Evolutionary conservation across 2,329 filamentous ascomycete species (phyloP), one percentile per base, ranked within the genome.

Genomic region (Aspergillus sp.): DNA sequence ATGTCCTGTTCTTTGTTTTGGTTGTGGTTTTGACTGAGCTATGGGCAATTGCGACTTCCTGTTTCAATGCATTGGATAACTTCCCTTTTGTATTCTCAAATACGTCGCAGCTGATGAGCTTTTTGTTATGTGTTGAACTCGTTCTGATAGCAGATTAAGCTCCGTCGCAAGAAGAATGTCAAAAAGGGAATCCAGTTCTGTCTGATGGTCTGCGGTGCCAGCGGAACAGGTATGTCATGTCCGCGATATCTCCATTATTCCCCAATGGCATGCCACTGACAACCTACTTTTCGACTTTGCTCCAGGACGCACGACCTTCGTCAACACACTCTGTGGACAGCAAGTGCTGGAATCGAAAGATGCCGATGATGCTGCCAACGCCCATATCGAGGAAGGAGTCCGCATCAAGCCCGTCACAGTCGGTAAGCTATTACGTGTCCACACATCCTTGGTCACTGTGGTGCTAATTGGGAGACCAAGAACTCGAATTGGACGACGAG

Each of bases 131-230:
- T 35, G 12, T 35, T 39, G 44, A 45, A 22, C 41, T 49, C 37
- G 49, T 43, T 55, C 46, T 46, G 46, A 45, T 46, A 51, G 30
- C 49, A 89, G 84, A 88, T 94, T 75, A 93, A 95, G 87, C 90
- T 96, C 72, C 90, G 93, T 77, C 86, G 89, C 76, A 98, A 98
- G 91, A 98, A 98, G 88, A 97, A 98, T 82, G 91, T 98, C 78
- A 96, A 96, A 87, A 96, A 96, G 83, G 93, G 93, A 70, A 97
- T 98, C 69, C 93, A 98, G 81, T 98, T 98, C 80, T 97, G 90
- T 74, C 76, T 98, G 82, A 98, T 98, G 93, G 93, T 98, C 67
- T 97, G 93, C 71, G 93, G 93, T 78, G 93, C 93, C 70, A 97
- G 91, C 63, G 93, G 93, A 74, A 97, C 93, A 74, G 93, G 90